phyloP scores from a whole-genome alignment of 176 grass and related monocot genomes.

The sorghum (Sorghum bicolor) region DNA sequence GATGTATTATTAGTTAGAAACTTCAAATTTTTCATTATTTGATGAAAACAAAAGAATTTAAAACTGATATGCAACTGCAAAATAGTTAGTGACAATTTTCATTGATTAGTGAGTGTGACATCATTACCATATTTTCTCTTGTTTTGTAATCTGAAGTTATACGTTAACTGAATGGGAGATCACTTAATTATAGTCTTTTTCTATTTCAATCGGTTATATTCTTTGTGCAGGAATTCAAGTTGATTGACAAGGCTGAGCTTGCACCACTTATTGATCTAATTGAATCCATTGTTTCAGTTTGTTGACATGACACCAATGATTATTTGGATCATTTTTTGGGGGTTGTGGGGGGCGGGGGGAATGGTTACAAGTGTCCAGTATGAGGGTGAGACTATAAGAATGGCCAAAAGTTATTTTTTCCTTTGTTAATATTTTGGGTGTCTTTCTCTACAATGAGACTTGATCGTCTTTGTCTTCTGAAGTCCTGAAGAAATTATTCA shows the following conservation, averaged over 20 bases:
- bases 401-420: not conserved
- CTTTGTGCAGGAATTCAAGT: slow-evolving; percentile 70
- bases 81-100: not conserved
- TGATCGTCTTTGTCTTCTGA: not conserved
- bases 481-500: not conserved
- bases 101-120: not conserved
- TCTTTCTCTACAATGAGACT: not conserved
- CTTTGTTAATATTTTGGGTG: not conserved
- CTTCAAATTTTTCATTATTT: not conserved
- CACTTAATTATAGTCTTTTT: not conserved
- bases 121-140: not conserved
- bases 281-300: slow-evolving; percentile 77
- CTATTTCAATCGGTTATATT: not conserved
- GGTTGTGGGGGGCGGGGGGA: not conserved
- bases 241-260: slow-evolving; percentile 91
- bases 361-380: not conserved
- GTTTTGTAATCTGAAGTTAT: not conserved
- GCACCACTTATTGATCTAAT: slow-evolving; percentile 86
- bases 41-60: not conserved
- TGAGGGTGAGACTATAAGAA: not conserved
- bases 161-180: not conserved
- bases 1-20: not conserved
- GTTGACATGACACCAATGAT: slow-evolving; percentile 21
- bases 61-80: not conserved
- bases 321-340: not conserved